Conservation (phyloP, 2,329 filamentous ascomycete genomes). For the Berkeleyomyces basicola region DNA sequence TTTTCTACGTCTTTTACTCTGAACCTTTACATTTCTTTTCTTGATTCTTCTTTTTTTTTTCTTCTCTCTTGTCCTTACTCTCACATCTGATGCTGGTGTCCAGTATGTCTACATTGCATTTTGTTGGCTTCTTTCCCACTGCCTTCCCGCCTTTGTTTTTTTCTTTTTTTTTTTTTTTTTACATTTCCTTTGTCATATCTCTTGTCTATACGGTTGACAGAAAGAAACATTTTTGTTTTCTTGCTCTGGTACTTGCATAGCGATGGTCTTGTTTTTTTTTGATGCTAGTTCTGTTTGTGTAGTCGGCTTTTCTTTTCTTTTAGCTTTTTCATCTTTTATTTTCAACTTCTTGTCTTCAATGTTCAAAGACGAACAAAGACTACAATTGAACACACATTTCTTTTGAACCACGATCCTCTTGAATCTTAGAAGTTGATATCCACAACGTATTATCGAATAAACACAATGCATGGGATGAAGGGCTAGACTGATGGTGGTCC, state of each 20-base stretch:
- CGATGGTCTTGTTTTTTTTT: neutral
- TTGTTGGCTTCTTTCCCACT: neutral
- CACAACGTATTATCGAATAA: too few relatives aligned
- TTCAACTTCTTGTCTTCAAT: neutral
- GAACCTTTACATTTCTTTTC: neutral
- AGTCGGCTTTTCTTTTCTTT: neutral
- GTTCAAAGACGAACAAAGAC: too few relatives aligned
- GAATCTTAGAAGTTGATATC: too few relatives aligned
- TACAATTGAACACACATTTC: too few relatives aligned
- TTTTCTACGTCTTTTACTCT: neutral
- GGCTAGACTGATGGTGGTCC: too few relatives aligned
- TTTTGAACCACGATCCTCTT: too few relatives aligned
- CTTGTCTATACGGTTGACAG: constrained; percentile 1
- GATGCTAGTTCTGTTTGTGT: neutral
- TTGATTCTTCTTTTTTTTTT: neutral
- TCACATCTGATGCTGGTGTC: neutral
- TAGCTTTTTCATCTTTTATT: neutral
- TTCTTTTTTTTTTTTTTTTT: neutral
- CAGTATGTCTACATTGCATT: neutral
- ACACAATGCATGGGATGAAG: too few relatives aligned
- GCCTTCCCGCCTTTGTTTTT: neutral
- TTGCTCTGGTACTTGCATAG: constrained; percentile 3
- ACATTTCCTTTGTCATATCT: constrained; percentile 4
- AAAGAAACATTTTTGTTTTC: neutral
- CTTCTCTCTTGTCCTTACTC: neutral